phyloP scores from a whole-genome alignment of 805 yeast genomes.

The Maudiozyma serrabonitensis region DNA sequence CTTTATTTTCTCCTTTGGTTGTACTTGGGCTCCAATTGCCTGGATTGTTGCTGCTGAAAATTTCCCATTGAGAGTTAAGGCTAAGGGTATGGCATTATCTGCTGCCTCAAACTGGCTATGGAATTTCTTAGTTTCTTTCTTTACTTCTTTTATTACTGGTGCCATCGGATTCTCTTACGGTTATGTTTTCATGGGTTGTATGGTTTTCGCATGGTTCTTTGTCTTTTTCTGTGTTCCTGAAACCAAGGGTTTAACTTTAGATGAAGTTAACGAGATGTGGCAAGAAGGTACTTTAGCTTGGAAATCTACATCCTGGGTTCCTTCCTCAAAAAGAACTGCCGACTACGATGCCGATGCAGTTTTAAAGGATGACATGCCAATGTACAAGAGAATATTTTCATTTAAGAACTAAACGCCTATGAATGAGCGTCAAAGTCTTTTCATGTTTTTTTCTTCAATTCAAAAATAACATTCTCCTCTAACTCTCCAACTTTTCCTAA shows the following conservation, averaged over 20 bases:
- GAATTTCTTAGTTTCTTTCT: slow-evolving; percentile 55
- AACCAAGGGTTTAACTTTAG: slow-evolving; percentile 55
- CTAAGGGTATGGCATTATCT: slow-evolving; percentile 45
- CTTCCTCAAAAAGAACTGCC: slow-evolving; percentile 28
- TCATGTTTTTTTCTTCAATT: no score
- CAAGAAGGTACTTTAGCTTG: slow-evolving; percentile 26
- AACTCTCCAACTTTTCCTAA: no score
- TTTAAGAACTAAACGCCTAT: background rate
- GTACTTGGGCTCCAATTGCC: slow-evolving; percentile 61
- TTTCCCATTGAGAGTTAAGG: slow-evolving; percentile 45
- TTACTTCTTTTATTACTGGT: slow-evolving; percentile 53
- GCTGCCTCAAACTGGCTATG: slow-evolving; percentile 51
- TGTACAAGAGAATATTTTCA: slow-evolving; percentile 7
- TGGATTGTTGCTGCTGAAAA: slow-evolving; percentile 48
- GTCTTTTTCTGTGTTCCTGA: background rate
- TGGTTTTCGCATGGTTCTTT: slow-evolving; percentile 46
- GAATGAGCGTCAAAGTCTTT: no score
- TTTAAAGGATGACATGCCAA: slow-evolving; percentile 10
- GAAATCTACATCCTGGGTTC: slow-evolving; percentile 39
- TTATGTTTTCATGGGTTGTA: slow-evolving; percentile 46
- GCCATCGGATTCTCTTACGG: slow-evolving; percentile 42
- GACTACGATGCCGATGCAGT: slow-evolving; percentile 7
- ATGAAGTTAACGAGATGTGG: slow-evolving; percentile 61
- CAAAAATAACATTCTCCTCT: no score
- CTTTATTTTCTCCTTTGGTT: slow-evolving; percentile 57